Evolutionary conservation across 257 asterid species (phyloP), one percentile per base, ranked within the genome.

Genomic region (Lycium barbarum): DNA sequence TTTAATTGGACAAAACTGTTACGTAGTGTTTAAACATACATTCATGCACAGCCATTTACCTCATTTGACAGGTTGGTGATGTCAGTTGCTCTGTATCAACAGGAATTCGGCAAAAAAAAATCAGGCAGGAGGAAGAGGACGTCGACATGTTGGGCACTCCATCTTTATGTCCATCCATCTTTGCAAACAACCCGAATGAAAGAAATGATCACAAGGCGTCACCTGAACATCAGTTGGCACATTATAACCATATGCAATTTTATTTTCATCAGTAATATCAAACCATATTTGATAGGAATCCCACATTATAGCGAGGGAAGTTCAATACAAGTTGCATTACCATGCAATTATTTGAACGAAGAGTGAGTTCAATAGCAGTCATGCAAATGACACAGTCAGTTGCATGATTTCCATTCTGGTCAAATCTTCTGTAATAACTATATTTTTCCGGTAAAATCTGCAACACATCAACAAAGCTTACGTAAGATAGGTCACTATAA

Each of bases 151-250:
- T 17, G 99, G 99, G 88, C 99, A 96, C 91, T 96, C 99, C 99
- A 96, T 95, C 90, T 96, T 96, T 81, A 96, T 91, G 91, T 96
- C 99, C 99, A 96, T 95, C 99, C 99, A 96, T 90, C 98, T 91
- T 87, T 93, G 98, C 85, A 96, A 86, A 81, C 99, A 96, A 26
- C 96, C 91, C 10, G 94, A 87, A 88, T 96, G 99, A 86, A 95
- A 96, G 94, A 95, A 94, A 92, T 96, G 99, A 83, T 96, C 99
- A 79, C 98, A 95, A 2, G 99, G 99, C 11, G 98, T 96, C 79
- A 93, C 98, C 98, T 96, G 83, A 57, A 82, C 35, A 70, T 33
- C 33, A 78, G 12, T 53, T 78, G 65, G 65, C 17, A 33, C 82
- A 15, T 78, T 51, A 26, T 26, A 53, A 15, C 22, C 65, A 78